These are phyloP conservation scores for Corylus avellana DNA, from an alignment of 306 rosid genomes.

Conservation along the genomic window DNA sequence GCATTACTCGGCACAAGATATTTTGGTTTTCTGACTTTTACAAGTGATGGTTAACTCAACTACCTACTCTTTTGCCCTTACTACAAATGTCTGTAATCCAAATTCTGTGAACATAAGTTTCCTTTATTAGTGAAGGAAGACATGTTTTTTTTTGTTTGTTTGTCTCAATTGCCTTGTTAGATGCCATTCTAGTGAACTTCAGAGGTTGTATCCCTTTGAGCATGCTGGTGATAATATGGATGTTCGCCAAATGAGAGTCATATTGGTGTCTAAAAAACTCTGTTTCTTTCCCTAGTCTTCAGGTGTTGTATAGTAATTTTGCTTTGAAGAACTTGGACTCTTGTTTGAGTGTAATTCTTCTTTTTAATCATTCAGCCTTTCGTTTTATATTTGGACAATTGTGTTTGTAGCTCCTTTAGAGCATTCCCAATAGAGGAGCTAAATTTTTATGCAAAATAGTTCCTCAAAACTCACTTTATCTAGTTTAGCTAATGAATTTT, in stretches of 20 bases:
- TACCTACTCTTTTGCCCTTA: neutral
- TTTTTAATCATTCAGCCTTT: no score
- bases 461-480: no score
- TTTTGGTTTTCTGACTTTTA: neutral
- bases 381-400: no score
- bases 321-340: neutral
- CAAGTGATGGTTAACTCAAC: neutral
- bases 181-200: neutral
- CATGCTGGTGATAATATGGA: neutral
- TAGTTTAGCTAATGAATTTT: no score
- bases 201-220: no score
- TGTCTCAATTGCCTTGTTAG: neutral
- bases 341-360: no score
- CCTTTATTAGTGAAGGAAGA: neutral
- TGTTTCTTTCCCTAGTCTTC: neutral
- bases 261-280: neutral
- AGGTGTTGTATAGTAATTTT: neutral
- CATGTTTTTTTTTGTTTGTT: neutral
- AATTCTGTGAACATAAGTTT: neutral
- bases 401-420: no score
- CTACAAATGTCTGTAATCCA: neutral
- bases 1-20: neutral
- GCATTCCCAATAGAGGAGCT: no score
- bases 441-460: no score
- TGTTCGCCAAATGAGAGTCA: neutral